Evolutionary conservation across 2,329 filamentous ascomycete genomes (phyloP).

Genomic region (Rhexocercosporidium sp.): DNA sequence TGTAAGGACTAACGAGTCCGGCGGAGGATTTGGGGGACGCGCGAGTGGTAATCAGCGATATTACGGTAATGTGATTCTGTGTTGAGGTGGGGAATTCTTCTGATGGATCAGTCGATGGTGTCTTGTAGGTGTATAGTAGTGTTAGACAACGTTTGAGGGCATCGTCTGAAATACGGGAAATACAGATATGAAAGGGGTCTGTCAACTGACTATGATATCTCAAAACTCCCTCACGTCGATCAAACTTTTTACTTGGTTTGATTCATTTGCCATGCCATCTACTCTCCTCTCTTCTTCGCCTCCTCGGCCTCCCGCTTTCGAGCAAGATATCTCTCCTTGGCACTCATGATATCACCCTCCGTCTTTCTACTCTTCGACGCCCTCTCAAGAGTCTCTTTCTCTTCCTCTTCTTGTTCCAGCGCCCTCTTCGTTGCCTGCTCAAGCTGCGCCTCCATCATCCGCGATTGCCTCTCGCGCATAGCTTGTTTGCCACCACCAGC

Average conservation of each 20-base stretch:
- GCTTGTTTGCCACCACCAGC: constrained; percentile 62
- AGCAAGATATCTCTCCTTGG: constrained; percentile 79
- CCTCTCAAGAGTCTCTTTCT: constrained; percentile 64
- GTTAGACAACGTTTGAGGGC: no score
- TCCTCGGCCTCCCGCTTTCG: constrained; percentile 77
- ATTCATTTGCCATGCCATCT: neutral
- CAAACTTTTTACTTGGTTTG: neutral
- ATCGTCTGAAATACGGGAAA: neutral
- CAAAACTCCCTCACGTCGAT: neutral
- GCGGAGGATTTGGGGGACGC: no score
- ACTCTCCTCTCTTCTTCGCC: constrained; percentile 58
- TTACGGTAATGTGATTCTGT: no score
- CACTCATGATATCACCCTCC: constrained; percentile 74
- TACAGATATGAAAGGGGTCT: neutral
- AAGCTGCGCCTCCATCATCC: constrained; percentile 80
- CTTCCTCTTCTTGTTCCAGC: constrained; percentile 71
- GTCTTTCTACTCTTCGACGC: constrained; percentile 80
- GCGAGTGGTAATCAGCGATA: no score
- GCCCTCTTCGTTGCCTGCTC: constrained; percentile 74
- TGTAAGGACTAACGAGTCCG: no score
- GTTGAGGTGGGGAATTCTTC: no score
- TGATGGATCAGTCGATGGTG: no score
- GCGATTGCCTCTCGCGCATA: constrained; percentile 75
- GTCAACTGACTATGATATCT: neutral
- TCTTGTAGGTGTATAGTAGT: no score